Base-by-base conservation (phyloP, 192 early-diverging fungal genomes). In the Coemansia sp. region DNA sequence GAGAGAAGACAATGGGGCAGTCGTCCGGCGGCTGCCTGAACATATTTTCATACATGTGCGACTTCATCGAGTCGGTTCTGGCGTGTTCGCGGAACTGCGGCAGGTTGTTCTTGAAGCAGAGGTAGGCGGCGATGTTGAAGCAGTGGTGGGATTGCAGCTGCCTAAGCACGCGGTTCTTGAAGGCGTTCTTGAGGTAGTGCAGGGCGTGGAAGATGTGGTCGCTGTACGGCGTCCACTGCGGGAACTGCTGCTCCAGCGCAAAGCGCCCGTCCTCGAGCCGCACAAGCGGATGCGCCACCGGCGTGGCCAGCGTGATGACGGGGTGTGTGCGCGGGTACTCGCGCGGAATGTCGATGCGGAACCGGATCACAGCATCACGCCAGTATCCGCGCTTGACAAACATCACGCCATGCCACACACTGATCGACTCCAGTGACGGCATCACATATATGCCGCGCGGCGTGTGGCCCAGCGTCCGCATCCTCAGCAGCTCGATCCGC, bases 351-450 rank as follows among this genome's bases (percentile, higher is more conserved):
- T 84, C 70, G 45, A 95, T 77, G 69, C 88, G 72, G 81, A 95
- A 97, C 64, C 95, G 91, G 72, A 97, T 92, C 7, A 95, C 93
- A 0, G 89, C 94, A 49, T 91, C 88, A 31, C 87, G 87, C 78
- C 94, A 97, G 77, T 89, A 95, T 31, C 95, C 95, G 33, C 92
- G 88, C 74, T 95, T 92, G 33, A 97, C 78, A 74, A 95, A 94
- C 31, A 97, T 74, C 7, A 89, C 88, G 0, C 92, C 95, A 66
- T 90, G 86, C 94, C 94, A 95, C 55, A 86, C 92, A 88, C 68
- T 72, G 12, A 77, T 75, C 23, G 75, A 67, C 12, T 33, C 40
- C 23, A 68, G 61, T 37, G 79, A 79, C 34, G 94, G 94, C 84
- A 91, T 92, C 7, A 96, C 82, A 77, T 96, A 96, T 16, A 95